Evolutionary conservation across 192 early-diverging fungal species (phyloP), one percentile per base, ranked within the genome.

Genomic region (Pilaira anomala): DNA sequence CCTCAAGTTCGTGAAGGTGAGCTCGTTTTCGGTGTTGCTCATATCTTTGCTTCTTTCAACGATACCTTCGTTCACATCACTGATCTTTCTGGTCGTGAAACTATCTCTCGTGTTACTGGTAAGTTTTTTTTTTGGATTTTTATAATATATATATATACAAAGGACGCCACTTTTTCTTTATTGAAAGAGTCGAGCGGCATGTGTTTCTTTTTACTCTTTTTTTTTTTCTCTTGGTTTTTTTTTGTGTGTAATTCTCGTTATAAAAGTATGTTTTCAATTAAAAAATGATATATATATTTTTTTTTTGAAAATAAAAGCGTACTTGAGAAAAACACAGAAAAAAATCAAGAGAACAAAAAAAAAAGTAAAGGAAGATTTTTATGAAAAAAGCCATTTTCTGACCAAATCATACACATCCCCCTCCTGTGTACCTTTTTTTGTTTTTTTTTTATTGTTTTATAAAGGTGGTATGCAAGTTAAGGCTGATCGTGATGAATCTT

Each of bases 381-480:
- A 50, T 21, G n/a, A 12, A 13, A 48, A 48, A 48, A 21, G 16
- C 9, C 29, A 54, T 26, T 36, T 36, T 36, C 33, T 36, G 33
- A 36, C 33, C 11, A 36, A 36, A 36, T 36, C 33, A 46, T 53
- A 42, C 63, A 50, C 69, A 63, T 65, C 69, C 68, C 60, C 68
- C 60, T 70, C 62, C 68, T 40, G 56, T 69, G 67, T 65, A 59
- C 56, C 56, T 72, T 65, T 65, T 46, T 53, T 59, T 30, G 51
- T 60, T 62, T 40, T 56, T 60, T 51, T 19, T 30, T 36, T 40
- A 19, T n/a, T 36, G 9, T 58, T 48, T 11, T 58, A 19, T 48
- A 48, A 72, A 95, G 95, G 95, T 86, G 97, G 97, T 71, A 99
- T 99, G 97, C 98, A 95, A 88, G 97, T 99, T 69, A 99, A 99